These are phyloP conservation scores for Microcera coccophila DNA, from an alignment of 2,329 filamentous ascomycete species.

Conservation along the genomic window DNA sequence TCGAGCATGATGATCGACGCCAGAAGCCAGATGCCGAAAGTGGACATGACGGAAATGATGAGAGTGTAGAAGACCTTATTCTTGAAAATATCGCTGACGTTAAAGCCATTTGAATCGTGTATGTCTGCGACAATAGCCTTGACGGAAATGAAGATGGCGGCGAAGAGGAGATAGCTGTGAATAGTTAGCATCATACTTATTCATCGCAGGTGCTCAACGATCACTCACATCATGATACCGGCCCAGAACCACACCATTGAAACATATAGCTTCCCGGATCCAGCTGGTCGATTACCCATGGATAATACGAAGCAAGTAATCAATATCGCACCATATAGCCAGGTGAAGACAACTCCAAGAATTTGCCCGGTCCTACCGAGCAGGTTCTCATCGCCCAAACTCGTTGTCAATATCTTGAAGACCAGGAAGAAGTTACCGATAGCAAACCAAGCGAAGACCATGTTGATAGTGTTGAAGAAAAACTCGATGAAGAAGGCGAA, in stretches of 20 bases:
- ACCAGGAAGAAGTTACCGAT: slow-evolving; percentile 99
- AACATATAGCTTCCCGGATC: slow-evolving; percentile 90
- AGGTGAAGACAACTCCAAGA: slow-evolving; percentile 87
- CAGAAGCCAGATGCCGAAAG: slow-evolving; percentile 88
- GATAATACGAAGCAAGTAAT: slow-evolving; percentile 94
- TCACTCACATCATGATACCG: slow-evolving; percentile 78
- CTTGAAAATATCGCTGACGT: slow-evolving; percentile 68
- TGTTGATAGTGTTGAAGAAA: slow-evolving; percentile 88
- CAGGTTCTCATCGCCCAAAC: slow-evolving; percentile 65
- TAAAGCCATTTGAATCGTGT: slow-evolving; percentile 58
- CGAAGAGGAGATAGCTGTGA: slow-evolving; percentile 80
- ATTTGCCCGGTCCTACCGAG: slow-evolving; percentile 75
- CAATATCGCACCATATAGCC: slow-evolving; percentile 87
- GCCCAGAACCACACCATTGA: slow-evolving; percentile 99
- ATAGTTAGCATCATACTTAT: slow-evolving; percentile 18
- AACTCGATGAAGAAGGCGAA: slow-evolving; percentile 90
- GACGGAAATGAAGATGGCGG: slow-evolving; percentile 90
- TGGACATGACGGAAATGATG: slow-evolving; percentile 87
- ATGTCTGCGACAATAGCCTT: slow-evolving; percentile 74
- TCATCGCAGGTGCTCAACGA: not conserved
- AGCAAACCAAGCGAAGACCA: slow-evolving; percentile 98
- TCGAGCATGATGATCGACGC: slow-evolving; percentile 93
- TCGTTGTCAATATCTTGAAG: slow-evolving; percentile 92
- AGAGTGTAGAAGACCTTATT: slow-evolving; percentile 90
- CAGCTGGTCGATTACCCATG: slow-evolving; percentile 89